Percentiles rank a stretch among this genome's conserved stretches.
Evolutionary conservation across 2,329 filamentous ascomycete species (phyloP).

Genomic region (Neofusicoccum kwambonambiense): DNA sequence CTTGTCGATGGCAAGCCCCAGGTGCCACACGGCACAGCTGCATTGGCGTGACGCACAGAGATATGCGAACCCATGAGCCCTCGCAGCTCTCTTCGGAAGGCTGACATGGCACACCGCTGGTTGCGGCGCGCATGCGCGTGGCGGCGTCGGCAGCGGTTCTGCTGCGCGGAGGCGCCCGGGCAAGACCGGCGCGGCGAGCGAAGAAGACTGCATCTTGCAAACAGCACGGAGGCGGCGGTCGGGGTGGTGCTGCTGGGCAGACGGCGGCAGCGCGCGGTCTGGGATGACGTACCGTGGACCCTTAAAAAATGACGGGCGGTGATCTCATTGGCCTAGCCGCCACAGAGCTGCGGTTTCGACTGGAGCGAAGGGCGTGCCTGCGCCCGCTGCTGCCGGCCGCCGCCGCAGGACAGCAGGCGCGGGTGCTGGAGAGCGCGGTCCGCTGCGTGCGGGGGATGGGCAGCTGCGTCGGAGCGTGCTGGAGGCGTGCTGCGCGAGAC

Average conservation of each 20-base stretch:
- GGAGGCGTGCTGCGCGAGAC: neutral
- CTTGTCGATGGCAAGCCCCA: neutral
- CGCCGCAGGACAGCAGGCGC: neutral
- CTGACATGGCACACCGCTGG: neutral
- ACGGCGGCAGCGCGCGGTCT: too few species aligned
- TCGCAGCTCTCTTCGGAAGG: neutral
- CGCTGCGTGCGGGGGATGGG: constrained; percentile 1
- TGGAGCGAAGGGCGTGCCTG: constrained; percentile 5
- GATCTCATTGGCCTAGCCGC: neutral
- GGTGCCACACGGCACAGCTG: neutral
- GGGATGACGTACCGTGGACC: constrained; percentile 13
- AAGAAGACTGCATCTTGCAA: neutral
- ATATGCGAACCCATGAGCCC: neutral
- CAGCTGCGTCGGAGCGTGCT: neutral
- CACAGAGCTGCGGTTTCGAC: neutral
- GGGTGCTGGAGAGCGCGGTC: neutral
- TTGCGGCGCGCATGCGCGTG: neutral
- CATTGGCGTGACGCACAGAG: neutral
- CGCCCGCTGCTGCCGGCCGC: neutral
- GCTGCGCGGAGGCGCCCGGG: neutral
- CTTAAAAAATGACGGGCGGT: constrained; percentile 2
- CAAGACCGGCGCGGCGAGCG: neutral
- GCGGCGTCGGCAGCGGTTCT: neutral
- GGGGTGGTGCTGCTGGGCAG: too few species aligned
- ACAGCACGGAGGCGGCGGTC: neutral